Evolutionary conservation across 176 grass and related monocot genomes (phyloP), one percentile per base, ranked within the genome.

Genomic region (Lolium perenne): DNA sequence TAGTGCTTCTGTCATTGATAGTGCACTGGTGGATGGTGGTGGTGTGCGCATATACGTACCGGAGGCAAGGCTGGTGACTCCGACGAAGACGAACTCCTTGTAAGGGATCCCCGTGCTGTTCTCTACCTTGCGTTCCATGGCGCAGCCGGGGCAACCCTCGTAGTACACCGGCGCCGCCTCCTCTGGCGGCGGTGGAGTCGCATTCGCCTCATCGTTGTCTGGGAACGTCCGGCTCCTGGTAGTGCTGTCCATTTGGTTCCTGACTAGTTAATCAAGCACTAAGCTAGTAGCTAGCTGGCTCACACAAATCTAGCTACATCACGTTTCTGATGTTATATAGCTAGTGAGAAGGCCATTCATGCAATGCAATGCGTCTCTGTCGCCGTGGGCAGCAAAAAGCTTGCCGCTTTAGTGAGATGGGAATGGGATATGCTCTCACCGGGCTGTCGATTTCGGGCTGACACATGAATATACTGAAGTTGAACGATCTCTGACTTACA

Each of bases 61-160:
- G 1, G 82, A 18, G 48, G 77, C 38, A 67, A 54, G 9, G 48
- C 10, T 83, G 48, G 82, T 67, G 58, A 83, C 22, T 43, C 89
- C 86, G 74, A 87, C 80, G 32, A 48, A 87, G 46, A 87, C 8
- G 65, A 91, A 81, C 57, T 91, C 90, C 59, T 87, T 83, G 57
- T 91, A 91, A 3, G 90, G 90, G 14, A 85, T 85, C 15, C 90
- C 90, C 23, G 20, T 57, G 29, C 38, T 41, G 45, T 16, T 38
- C 86, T 80, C 86, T 5, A 82, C 76, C 73, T 88, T 91, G 0
- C 32, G 59, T 6, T 88, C 81, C 29, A 84, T 72, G 14, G 79
- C 57, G 73, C 90, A 91, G 35, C 90, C 90, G 0, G 90, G 90
- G 67, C 90, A 91, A 6, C 86, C 82, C 5, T 80, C 40, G 15